A percentile compares a stretch with the other conserved stretches of the same genome.
Evolutionary conservation across 495 filamentous ascomycete genomes (phyloP).

Genomic region (Pyronema domesticum): DNA sequence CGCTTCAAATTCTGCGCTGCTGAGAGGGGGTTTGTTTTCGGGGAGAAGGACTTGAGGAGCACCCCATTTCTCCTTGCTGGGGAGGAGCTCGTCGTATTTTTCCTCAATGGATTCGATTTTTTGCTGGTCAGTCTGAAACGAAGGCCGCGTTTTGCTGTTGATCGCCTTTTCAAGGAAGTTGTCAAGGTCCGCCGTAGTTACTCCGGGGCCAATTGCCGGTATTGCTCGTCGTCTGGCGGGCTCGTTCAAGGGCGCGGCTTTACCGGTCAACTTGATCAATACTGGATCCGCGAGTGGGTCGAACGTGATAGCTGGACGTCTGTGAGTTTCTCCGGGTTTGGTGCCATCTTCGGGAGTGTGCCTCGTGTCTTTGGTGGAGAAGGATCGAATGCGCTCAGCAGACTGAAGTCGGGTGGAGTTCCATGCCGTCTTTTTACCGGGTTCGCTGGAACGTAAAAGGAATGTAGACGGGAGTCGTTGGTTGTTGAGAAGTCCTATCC

Average conservation of each 20-base stretch:
- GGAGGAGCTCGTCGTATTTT: not conserved
- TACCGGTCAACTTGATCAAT: not conserved
- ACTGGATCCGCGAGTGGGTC: not conserved
- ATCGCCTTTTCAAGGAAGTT: not conserved
- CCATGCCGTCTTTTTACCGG: not conserved
- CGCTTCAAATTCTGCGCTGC: not conserved
- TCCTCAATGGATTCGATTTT: not conserved
- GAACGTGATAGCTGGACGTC: not conserved
- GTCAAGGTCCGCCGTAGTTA: not conserved
- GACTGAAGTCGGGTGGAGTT: not conserved
- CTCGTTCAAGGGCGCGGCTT: not conserved
- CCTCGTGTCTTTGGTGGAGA: not conserved
- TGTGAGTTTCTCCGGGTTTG: not conserved
- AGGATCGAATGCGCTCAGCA: not conserved
- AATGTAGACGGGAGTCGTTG: not conserved
- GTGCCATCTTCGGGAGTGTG: not conserved
- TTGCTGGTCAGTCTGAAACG: not conserved
- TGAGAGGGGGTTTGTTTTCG: not conserved
- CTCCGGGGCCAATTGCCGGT: not conserved
- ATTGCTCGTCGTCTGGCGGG: not conserved
- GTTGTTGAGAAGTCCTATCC: conserved; percentile 8
- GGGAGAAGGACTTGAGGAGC: not conserved
- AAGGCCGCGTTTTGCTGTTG: not conserved
- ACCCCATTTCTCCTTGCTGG: not conserved
- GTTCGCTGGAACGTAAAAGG: not conserved